These are phyloP conservation scores for Ceratocystis smalleyi DNA, from an alignment of 2,329 filamentous ascomycete genomes.

Conservation along the genomic window DNA sequence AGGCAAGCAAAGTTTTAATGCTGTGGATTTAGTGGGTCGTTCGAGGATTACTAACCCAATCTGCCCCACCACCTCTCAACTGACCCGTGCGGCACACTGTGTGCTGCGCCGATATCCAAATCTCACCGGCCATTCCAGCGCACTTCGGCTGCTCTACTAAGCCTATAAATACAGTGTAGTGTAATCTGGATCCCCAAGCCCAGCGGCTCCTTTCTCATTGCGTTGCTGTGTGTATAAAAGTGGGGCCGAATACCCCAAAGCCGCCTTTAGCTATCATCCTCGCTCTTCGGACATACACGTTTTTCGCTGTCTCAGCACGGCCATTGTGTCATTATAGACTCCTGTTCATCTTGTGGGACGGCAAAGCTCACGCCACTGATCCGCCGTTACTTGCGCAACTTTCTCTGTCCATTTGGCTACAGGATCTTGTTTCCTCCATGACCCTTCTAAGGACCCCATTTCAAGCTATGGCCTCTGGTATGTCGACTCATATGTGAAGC, in stretches of 20 bases:
- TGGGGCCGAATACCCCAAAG: background rate
- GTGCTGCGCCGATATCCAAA: background rate
- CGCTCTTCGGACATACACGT: background rate
- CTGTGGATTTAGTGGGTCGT: conserved; percentile 14
- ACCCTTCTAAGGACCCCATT: background rate
- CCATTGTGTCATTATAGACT: background rate
- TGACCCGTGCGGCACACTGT: background rate
- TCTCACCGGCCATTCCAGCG: background rate
- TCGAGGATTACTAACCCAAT: conserved; percentile 1
- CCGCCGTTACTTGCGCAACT: background rate
- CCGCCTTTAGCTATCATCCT: background rate
- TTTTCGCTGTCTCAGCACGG: background rate
- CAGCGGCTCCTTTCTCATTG: background rate
- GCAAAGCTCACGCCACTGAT: background rate
- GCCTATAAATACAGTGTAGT: conserved; percentile 1
- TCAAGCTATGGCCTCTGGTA: background rate
- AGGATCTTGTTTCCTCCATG: too few species aligned
- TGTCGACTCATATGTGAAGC: background rate
- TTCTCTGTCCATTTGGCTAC: background rate
- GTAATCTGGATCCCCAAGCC: background rate
- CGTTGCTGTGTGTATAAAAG: background rate
- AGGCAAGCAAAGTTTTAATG: conserved; percentile 14
- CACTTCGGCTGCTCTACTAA: too few species aligned
- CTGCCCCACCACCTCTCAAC: background rate
- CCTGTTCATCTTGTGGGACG: background rate